Conservation (phyloP, 805 yeast species). For the Metschnikowia gelsemii region DNA sequence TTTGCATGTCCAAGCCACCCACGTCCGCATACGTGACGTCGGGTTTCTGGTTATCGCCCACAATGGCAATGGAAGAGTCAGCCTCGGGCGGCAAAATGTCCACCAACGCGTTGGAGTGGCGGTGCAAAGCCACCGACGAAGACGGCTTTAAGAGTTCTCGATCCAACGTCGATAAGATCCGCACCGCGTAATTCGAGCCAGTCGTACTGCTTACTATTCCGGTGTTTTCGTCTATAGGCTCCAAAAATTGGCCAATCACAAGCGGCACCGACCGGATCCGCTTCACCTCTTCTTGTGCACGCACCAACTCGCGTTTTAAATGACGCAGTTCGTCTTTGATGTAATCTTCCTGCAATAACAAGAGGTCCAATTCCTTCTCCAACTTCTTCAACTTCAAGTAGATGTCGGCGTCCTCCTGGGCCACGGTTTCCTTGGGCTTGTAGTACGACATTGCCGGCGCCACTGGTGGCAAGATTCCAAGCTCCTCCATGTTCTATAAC, state of each 20-base stretch:
- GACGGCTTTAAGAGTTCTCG: slow-evolving; percentile 93
- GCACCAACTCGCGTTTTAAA: slow-evolving; percentile 85
- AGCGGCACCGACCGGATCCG: slow-evolving; percentile 96
- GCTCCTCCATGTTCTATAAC: slow-evolving; percentile 33
- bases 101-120: slow-evolving; percentile 96
- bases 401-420: slow-evolving; percentile 56
- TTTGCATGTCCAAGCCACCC: slow-evolving; percentile 99
- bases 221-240: slow-evolving; percentile 93
- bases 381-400: slow-evolving; percentile 83
- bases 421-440: slow-evolving; percentile 12
- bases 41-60: slow-evolving; percentile 91
- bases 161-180: slow-evolving; percentile 91
- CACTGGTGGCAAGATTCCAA: slow-evolving; percentile 28
- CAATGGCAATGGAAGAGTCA: slow-evolving; percentile 91
- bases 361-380: slow-evolving; percentile 84
- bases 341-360: slow-evolving; percentile 89
- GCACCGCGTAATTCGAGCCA: slow-evolving; percentile 94
- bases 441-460: slow-evolving; percentile 16
- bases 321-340: slow-evolving; percentile 98
- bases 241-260: slow-evolving; percentile 96
- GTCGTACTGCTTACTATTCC: slow-evolving; percentile 98
- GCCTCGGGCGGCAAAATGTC: slow-evolving; percentile 99
- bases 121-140: slow-evolving; percentile 94
- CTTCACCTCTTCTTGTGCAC: slow-evolving; percentile 98
- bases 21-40: slow-evolving; percentile 95